Base-by-base conservation (phyloP, 495 filamentous ascomycete species). In the Ramalina intermedia region DNA sequence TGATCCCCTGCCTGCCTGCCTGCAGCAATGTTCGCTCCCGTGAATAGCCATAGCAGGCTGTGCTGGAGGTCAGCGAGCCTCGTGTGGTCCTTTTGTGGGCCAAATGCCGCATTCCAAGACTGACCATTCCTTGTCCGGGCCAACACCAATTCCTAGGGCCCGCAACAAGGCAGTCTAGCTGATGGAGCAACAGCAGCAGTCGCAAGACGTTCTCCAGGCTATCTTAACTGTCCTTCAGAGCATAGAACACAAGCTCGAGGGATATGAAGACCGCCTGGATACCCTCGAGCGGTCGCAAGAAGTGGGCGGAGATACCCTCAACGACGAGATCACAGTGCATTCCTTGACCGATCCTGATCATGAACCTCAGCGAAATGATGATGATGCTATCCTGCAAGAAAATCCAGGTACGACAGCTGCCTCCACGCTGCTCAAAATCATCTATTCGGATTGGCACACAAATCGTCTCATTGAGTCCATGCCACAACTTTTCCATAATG, bases 201-300 rank as follows among this genome's bases (percentile, higher is more conserved):
- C 46, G 12, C 18, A 37, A 21, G 41, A 43, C 18, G 37, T 53
- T 21, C 46, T 59, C 13, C 38, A 24, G 13, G 38, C 33, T 8
- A 59, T 59, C 13, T 37, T 59, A 6, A 18, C 37, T 9, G 56
- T 59, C 2, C 46, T 59, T 17, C 37, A 59, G 43, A 33, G 47
- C 2, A 59, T 59, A 23, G 56, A 58, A 35, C 35, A 33, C 11
- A 59, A 50, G 20, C 35, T 59, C 27, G 47, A 56, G 12, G 41
- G 37, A 16, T 50, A 56, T 13, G 56, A 59, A 39, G 35, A 46
- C 6, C 50, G 54, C 9, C 50, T 56, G 17, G 43, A 41, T 23
- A 41, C 17, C 6, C 37, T 59, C 17, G 54, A 59, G 41, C 44
- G 42, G 37, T 21, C 47, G n/a, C 40, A 39, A 35, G 35, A 37